Percentiles rank a stretch among this genome's conserved stretches.
phyloP scores from a whole-genome alignment of 2,329 filamentous ascomycete genomes.

The Pseudogymnoascus destructans region DNA sequence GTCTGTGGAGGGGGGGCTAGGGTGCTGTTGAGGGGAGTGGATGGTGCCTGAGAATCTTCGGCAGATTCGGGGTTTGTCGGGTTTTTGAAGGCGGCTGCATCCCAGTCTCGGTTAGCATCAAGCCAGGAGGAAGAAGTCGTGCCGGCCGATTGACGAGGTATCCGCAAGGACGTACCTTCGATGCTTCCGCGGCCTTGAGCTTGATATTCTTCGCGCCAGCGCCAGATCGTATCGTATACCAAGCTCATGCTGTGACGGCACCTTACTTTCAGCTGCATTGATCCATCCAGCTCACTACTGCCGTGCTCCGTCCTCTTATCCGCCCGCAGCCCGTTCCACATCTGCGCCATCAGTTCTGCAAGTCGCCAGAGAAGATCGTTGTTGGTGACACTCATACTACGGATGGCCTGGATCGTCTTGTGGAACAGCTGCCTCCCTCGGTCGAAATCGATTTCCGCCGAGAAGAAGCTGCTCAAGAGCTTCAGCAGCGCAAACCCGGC shows the following conservation, averaged over 20 bases:
- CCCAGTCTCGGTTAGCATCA: slow-evolving; percentile 23
- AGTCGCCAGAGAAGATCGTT: slow-evolving; percentile 72
- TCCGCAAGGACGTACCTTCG: slow-evolving; percentile 45
- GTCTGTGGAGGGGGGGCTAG: slow-evolving; percentile 32
- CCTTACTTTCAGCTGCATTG: slow-evolving; percentile 66
- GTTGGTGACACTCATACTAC: slow-evolving; percentile 58
- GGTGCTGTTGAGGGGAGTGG: slow-evolving; percentile 50
- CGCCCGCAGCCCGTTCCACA: slow-evolving; percentile 53
- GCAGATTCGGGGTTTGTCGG: slow-evolving; percentile 74
- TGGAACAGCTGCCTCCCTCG: slow-evolving; percentile 58
- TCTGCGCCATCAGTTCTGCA: slow-evolving; percentile 74
- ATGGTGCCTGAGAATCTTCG: slow-evolving; percentile 58
- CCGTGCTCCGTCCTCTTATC: slow-evolving; percentile 34
- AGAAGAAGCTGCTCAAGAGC: slow-evolving; percentile 64
- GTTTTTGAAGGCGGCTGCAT: slow-evolving; percentile 58
- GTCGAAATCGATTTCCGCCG: slow-evolving; percentile 55
- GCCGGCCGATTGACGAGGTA: slow-evolving; percentile 13
- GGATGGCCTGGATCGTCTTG: slow-evolving; percentile 54
- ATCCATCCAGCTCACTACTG: slow-evolving; percentile 44
- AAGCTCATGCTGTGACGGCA: slow-evolving; percentile 77
- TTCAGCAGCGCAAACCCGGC: slow-evolving; percentile 67
- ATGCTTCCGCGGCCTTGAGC: slow-evolving; percentile 55
- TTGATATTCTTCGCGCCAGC: slow-evolving; percentile 71
- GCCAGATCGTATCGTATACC: slow-evolving; percentile 74
- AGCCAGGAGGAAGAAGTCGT: slow-evolving; percentile 19